Evolutionary conservation across 2,329 filamentous ascomycete species (phyloP), one percentile per base, ranked within the genome.

Genomic region (Orbilia quercus): DNA sequence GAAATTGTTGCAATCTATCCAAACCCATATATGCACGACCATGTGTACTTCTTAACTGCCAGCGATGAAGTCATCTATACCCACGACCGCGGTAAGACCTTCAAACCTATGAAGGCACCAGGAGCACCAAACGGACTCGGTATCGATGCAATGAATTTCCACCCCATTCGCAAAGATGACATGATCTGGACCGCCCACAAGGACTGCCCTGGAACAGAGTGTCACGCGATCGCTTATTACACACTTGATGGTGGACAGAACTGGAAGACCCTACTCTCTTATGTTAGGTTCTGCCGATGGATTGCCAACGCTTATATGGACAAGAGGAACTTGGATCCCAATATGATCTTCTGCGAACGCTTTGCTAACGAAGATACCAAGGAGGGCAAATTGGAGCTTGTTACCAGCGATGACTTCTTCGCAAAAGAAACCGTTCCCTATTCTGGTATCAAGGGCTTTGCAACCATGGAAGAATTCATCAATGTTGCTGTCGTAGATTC

Each of bases 401-500:
- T 92, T 14, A 90, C 90, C 42, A 96, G 90, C 80, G 85, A 91
- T 45, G 88, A 96, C 78, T 96, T 96, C 78, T 82, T 83, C 11
- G 85, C 89, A 58, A 84, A 87, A 75, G 85, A 88, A 77, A 82
- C 83, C 12, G 83, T 87, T 20, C 84, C 87, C 69, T 88, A 90
- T 79, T 84, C 86, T 22, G 86, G 93, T 71, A 90, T 96, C 44
- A 87, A 90, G 77, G 89, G 90, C 76, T 98, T 96, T 81, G 94
- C 92, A 1, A 96, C 90, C 3, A 98, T 97, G 94, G 89, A 90
- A 40, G 95, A 99, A 80, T 99, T 96, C 80, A 95, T 99, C 78
- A 87, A 99, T 40, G 90, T 96, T 54, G 93, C 93, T 1, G 89
- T 89, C 4, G 85, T 85, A 50, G 83, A 86, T 74, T 85, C 89